phyloP scores from a whole-genome alignment of 495 filamentous ascomycete genomes.

The Clohesyomyces aquaticus region DNA sequence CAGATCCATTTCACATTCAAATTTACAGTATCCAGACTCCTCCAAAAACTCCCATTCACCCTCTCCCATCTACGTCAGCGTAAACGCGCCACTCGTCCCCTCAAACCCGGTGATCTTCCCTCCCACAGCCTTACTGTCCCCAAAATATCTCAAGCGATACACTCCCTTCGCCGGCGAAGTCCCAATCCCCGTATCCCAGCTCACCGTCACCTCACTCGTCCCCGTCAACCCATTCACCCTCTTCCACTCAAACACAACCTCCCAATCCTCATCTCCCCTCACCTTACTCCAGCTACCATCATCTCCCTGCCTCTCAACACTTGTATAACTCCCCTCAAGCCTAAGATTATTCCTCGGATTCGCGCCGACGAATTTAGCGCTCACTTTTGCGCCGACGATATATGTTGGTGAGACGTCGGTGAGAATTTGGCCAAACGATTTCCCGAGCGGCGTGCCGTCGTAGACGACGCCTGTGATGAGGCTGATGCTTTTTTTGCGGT shows the following conservation, averaged over 20 bases:
- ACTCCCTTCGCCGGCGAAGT: slow-evolving; percentile 54
- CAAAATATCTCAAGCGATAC: slow-evolving; percentile 87
- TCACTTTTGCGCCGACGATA: slow-evolving; percentile 59
- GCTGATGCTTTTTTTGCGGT: slow-evolving; percentile 74
- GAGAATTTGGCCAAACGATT: slow-evolving; percentile 74
- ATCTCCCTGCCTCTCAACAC: slow-evolving; percentile 67
- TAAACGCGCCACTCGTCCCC: slow-evolving; percentile 72
- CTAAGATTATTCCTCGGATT: slow-evolving; percentile 88
- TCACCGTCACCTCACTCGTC: slow-evolving; percentile 76
- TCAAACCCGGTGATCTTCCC: slow-evolving; percentile 77
- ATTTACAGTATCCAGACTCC: neutral
- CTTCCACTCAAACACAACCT: slow-evolving; percentile 78
- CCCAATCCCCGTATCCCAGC: slow-evolving; percentile 65
- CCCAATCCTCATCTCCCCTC: slow-evolving; percentile 78
- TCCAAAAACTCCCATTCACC: too few species aligned
- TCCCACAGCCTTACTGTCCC: slow-evolving; percentile 71
- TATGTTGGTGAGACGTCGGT: slow-evolving; percentile 62
- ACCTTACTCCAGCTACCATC: slow-evolving; percentile 65
- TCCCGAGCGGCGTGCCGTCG: slow-evolving; percentile 72
- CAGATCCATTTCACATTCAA: neutral
- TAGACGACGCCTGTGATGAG: slow-evolving; percentile 82
- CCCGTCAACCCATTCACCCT: slow-evolving; percentile 71
- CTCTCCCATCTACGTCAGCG: slow-evolving; percentile 45
- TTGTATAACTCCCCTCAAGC: slow-evolving; percentile 76
- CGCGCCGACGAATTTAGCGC: slow-evolving; percentile 77